These are phyloP conservation scores for Achaetomiella virescens DNA, from an alignment of 495 filamentous ascomycete species.

Conservation along the genomic window DNA sequence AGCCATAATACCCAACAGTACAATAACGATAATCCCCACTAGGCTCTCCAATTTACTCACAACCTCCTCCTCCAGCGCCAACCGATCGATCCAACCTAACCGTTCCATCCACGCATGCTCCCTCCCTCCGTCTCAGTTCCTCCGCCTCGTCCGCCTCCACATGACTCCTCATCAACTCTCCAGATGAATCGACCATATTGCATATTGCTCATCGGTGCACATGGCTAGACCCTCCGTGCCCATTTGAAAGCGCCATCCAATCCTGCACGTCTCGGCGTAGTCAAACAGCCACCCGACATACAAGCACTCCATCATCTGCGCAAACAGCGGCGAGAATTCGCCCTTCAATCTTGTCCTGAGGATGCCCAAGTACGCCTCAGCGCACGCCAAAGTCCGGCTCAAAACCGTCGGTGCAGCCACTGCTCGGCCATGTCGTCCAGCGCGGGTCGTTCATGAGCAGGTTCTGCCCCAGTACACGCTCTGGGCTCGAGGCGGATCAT, in stretches of 20 bases:
- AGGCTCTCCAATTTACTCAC: neutral
- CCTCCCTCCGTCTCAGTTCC: slow-evolving; percentile 15
- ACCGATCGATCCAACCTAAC: slow-evolving; percentile 20
- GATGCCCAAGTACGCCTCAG: too few species aligned
- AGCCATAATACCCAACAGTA: neutral
- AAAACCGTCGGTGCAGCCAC: slow-evolving; percentile 20
- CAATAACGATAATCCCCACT: neutral
- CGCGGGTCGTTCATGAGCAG: slow-evolving; percentile 19
- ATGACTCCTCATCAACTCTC: slow-evolving; percentile 24
- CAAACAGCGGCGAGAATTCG: slow-evolving; percentile 6
- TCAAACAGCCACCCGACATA: slow-evolving; percentile 26
- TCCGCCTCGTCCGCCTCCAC: slow-evolving; percentile 21
- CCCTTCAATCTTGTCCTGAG: too few species aligned
- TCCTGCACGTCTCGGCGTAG: slow-evolving; percentile 23
- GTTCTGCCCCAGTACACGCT: slow-evolving; percentile 28
- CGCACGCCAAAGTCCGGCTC: slow-evolving; percentile 14
- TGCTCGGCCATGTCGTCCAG: slow-evolving; percentile 17
- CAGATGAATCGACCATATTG: slow-evolving; percentile 25
- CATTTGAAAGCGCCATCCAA: slow-evolving; percentile 22
- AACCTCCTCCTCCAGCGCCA: slow-evolving; percentile 7
- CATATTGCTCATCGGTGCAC: slow-evolving; percentile 24
- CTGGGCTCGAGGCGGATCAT: slow-evolving; percentile 26
- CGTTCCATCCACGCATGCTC: slow-evolving; percentile 21
- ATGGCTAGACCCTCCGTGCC: slow-evolving; percentile 18
- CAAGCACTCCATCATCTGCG: slow-evolving; percentile 21